Evolutionary conservation across 805 yeast species (phyloP), one percentile per base, ranked within the genome.

Genomic region (Ogataea saltuana): DNA sequence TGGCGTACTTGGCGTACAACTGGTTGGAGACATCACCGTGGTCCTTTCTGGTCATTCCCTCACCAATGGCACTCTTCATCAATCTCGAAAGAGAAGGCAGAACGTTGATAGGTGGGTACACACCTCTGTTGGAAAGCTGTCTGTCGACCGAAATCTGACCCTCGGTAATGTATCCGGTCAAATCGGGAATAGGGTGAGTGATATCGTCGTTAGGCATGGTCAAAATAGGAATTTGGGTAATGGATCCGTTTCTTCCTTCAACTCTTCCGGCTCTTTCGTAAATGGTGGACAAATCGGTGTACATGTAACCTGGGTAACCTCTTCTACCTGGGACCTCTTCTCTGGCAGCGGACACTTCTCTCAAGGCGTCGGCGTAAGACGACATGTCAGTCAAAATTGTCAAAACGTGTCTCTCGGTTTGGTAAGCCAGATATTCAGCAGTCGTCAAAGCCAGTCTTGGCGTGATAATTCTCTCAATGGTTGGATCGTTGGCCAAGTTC

Each of bases 251-350:
- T 75, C 99, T 85, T 55, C 99, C 99, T 74, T 93, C 99, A 51
- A 93, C 98, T 77, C 99, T 87, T 68, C 99, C 99, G 34, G 99
- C 99, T 77, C 99, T 88, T 75, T 93, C 99, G 70, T 93, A 93
- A 63, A 93, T 89, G 40, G 98, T 93, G 39, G 98, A 88, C 76
- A 93, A 88, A 84, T 93, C 99, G 36, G 99, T 93, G 75, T 93
- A 93, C 99, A 93, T 93, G 71, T 93, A 93, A 86, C 99, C 99
- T 53, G 99, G 99, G 71, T 93, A 93, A 78, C 99, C 99, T 83
- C 99, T 89, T 81, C 99, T 89, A 78, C 99, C 99, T 65, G 99
- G 99, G 35, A 93, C 99, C 74, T 95, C 99, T 73, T 93, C 99
- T 78, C 99, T 89, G 37, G 99, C 99, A 49, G 99, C 99, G 51